phyloP scores from a whole-genome alignment of 371 early-diverging fungal genomes.

The Circinella umbellata region DNA sequence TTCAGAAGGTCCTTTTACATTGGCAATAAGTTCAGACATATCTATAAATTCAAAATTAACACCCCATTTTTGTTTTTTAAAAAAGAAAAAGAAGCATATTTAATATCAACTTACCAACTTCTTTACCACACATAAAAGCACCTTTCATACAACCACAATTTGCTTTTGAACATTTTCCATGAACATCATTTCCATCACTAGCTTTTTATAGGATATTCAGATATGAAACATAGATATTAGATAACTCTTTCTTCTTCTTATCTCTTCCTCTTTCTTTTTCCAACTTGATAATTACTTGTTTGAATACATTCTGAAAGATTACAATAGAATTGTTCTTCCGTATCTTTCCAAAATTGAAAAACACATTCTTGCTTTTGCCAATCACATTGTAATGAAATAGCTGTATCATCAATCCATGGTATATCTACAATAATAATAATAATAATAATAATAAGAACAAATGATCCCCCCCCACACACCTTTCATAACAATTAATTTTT shows the following conservation, averaged over 20 bases:
- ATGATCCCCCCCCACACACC: too few relatives aligned
- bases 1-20: slow-evolving; percentile 54
- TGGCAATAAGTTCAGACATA: slow-evolving; percentile 50
- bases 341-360: slow-evolving; percentile 66
- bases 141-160: slow-evolving; percentile 60
- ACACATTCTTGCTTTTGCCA: slow-evolving; percentile 44
- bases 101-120: slow-evolving; percentile 40
- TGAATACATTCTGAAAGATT: slow-evolving; percentile 56
- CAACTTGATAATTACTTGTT: slow-evolving; percentile 26
- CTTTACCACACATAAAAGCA: slow-evolving; percentile 66
- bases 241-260: too few relatives aligned
- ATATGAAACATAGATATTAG: too few relatives aligned
- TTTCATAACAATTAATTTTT: too few relatives aligned
- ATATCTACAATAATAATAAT: slow-evolving; percentile 51
- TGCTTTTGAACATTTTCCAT: slow-evolving; percentile 50
- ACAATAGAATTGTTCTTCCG: slow-evolving; percentile 63
- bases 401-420: slow-evolving; percentile 57
- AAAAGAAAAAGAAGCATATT: too few relatives aligned
- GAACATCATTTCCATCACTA: slow-evolving; percentile 35
- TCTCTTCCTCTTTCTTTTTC: too few relatives aligned
- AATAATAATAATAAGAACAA: too few relatives aligned
- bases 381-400: slow-evolving; percentile 52
- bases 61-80: too few relatives aligned
- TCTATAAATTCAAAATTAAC: slow-evolving; percentile 25
- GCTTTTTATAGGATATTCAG: too few relatives aligned